Base-by-base conservation (phyloP, 176 grass and related monocot genomes). In the Hsuehochloa calcarea region DNA sequence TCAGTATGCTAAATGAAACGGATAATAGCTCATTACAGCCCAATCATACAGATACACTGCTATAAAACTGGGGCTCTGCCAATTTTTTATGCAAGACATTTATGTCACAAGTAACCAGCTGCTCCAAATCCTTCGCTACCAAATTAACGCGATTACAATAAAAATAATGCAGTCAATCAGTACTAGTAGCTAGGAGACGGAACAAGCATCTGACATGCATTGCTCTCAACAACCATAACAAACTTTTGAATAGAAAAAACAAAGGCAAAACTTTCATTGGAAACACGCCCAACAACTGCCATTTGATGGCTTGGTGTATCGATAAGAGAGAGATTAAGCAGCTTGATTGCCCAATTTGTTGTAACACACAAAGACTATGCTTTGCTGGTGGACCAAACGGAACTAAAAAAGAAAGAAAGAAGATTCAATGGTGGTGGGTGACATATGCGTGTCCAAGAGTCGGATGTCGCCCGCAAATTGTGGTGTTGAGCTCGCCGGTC, bases 401-500 rank as follows among this genome's bases (percentile, higher is more conserved):
- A 37, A 15, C 25, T 54, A 8, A 37, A 13, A 41, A 34, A 22
- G n/a, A n/a, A 8, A 37, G 8, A 41, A 34, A 46, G n/a, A 22
- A 45, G 6, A 68, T 23, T 26, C 44, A 75, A 37, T 13, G 73
- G 49, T 13, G 73, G 49, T 85, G 59, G 83, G 23, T 77, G 75
- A 19, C 38, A 16, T 45, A 25, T 77, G 63, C 50, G 4, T 78
- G 50, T 25, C 11, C 6, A 85, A 55, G 50, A 34, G 61, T 43
- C 20, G 29, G 40, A 23, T 16, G 62, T 3, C 14, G 62, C 6
- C 2, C 14, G 60, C 60, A 29, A 27, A 62, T 62, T 62, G 10
- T 27, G 60, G 2, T 62, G 4, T 13, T 62, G 60, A 65, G 26
- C 62, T 65, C 2, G 26, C 3, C 12, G 3, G 14, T 65, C 27